Evolutionary conservation across 1,284 basidiomycete species (phyloP).

Genomic region (Moesziomyces parantarcticus): DNA sequence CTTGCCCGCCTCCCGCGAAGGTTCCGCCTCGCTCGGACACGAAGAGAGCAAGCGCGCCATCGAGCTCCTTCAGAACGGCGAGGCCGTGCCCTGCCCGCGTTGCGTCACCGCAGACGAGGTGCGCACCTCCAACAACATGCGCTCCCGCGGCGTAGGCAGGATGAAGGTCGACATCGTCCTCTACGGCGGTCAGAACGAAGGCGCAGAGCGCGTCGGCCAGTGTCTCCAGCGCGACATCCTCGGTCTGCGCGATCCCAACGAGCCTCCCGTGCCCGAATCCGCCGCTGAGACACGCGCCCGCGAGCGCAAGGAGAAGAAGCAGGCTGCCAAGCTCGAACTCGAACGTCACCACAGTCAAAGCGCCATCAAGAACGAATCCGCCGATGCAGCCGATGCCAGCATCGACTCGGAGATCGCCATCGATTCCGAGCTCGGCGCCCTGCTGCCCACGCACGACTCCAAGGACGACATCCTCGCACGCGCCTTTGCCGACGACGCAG

Average conservation of each 20-base stretch:
- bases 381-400: constrained; percentile 15
- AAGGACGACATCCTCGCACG: constrained; percentile 48
- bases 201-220: constrained; percentile 78
- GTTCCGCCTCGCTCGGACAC: constrained; percentile 32
- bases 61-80: constrained; percentile 70
- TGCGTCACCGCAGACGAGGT: constrained; percentile 79
- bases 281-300: constrained; percentile 49
- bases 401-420: constrained; percentile 31
- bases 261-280: constrained; percentile 62
- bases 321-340: constrained; percentile 18
- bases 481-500: constrained; percentile 47
- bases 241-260: constrained; percentile 63
- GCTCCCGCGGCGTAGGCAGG: constrained; percentile 81
- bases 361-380: not conserved
- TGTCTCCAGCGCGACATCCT: constrained; percentile 65
- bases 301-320: constrained; percentile 45
- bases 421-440: constrained; percentile 23
- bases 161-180: constrained; percentile 88
- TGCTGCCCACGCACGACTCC: constrained; percentile 10
- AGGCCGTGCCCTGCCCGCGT: constrained; percentile 80
- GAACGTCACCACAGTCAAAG: no score
- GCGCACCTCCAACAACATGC: constrained; percentile 80
- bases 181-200: constrained; percentile 89
- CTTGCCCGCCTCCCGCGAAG: constrained; percentile 30
- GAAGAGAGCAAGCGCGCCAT: constrained; percentile 52